Conservation (phyloP, 2,329 filamentous ascomycete genomes). For the Ploettnerulaceae sp. region DNA sequence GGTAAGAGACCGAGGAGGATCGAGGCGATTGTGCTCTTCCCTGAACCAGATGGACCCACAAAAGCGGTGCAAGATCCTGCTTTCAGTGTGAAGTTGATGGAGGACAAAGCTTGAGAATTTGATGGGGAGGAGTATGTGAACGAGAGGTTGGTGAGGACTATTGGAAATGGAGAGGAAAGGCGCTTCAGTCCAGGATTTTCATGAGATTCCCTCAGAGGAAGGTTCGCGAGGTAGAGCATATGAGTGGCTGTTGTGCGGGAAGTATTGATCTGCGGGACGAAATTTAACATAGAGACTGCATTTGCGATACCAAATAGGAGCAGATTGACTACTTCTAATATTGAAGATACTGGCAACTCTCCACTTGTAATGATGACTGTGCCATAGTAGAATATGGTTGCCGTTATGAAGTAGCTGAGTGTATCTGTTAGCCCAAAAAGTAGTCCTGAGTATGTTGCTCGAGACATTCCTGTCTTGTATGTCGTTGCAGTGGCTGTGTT, state of each 20-base stretch:
- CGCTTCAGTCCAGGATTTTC: constrained; percentile 44
- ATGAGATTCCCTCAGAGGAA: constrained; percentile 41
- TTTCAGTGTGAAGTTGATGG: constrained; percentile 61
- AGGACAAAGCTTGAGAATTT: constrained; percentile 50
- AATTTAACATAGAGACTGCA: constrained; percentile 62
- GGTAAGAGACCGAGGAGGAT: constrained; percentile 70
- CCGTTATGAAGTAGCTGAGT: constrained; percentile 65
- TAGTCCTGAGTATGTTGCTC: constrained; percentile 62
- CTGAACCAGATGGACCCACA: constrained; percentile 80
- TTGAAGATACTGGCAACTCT: constrained; percentile 47
- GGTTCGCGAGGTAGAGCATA: constrained; percentile 63
- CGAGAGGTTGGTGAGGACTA: constrained; percentile 51
- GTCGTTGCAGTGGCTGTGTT: constrained; percentile 45
- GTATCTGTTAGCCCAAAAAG: constrained; percentile 77
- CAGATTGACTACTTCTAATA: constrained; percentile 74
- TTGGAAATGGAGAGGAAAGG: constrained; percentile 39
- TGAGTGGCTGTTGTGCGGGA: constrained; percentile 68
- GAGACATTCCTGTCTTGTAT: constrained; percentile 57
- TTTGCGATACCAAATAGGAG: constrained; percentile 80
- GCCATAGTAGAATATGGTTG: constrained; percentile 81
- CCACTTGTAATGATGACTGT: constrained; percentile 54
- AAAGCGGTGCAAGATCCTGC: constrained; percentile 67
- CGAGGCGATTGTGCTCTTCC: constrained; percentile 79
- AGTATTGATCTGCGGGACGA: constrained; percentile 75
- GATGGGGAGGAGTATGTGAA: constrained; percentile 68